phyloP scores from a whole-genome alignment of 2,329 filamentous ascomycete species.

The Talaromyces islandicus region DNA sequence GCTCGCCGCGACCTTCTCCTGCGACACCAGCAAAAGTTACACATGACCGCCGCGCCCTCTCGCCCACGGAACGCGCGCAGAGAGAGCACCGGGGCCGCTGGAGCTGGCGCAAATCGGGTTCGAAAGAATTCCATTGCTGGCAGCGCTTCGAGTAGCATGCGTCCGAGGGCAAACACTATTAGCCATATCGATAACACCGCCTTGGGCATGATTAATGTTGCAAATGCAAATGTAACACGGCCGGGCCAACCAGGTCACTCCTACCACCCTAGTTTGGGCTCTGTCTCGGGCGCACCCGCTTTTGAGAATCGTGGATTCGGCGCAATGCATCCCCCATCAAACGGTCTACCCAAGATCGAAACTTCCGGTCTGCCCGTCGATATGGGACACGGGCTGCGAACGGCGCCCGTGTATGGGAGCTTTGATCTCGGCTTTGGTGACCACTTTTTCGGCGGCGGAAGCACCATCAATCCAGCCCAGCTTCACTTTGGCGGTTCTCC shows the following conservation, averaged over 20 bases:
- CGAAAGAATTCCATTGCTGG: conserved; percentile 83
- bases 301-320: conserved; percentile 66
- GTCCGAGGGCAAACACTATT: conserved; percentile 91
- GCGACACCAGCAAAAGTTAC: conserved; percentile 96
- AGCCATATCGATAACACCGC: conserved; percentile 79
- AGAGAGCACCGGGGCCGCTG: conserved; percentile 74
- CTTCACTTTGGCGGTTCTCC: conserved; percentile 80
- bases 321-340: conserved; percentile 45
- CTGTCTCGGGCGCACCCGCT: conserved; percentile 49
- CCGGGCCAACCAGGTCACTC: conserved; percentile 44
- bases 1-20: conserved; percentile 85
- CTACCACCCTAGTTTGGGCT: conserved; percentile 69
- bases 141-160: conserved; percentile 54
- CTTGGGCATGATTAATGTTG: conserved; percentile 55
- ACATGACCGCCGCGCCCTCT: conserved; percentile 84
- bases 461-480: conserved; percentile 59
- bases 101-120: conserved; percentile 63
- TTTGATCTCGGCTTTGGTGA: conserved; percentile 66
- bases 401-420: conserved; percentile 67
- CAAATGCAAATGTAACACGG: conserved; percentile 21
- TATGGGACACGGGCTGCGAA: conserved; percentile 63
- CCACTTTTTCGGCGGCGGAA: conserved; percentile 45
- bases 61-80: conserved; percentile 75
- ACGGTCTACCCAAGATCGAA: conserved; percentile 75
- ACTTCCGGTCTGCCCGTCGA: conserved; percentile 68